Conservation (phyloP, 208 protist genomes). For the Acanthamoeba lenticulata region DNA sequence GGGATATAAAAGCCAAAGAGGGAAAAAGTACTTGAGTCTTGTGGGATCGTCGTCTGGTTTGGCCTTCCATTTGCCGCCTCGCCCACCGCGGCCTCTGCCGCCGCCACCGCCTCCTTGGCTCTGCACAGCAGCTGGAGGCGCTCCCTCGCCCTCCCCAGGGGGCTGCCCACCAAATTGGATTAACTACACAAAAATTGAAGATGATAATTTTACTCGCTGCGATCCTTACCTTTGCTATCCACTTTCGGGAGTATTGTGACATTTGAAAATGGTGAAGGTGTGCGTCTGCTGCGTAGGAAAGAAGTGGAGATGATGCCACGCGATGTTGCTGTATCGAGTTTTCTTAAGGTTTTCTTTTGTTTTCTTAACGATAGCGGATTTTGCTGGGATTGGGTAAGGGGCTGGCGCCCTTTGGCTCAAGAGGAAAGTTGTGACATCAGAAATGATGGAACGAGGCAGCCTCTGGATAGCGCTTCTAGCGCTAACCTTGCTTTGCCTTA, state of each 20-base stretch:
- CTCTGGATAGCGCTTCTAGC: too few relatives aligned
- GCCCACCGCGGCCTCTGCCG: background rate
- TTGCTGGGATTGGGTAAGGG: too few relatives aligned
- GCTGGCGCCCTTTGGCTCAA: too few relatives aligned
- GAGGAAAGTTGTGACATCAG: too few relatives aligned
- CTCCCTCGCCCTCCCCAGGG: background rate
- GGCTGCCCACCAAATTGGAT: background rate
- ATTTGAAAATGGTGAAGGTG: background rate
- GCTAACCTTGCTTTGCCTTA: too few relatives aligned
- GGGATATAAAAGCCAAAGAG: background rate
- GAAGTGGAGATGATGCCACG: too few relatives aligned
- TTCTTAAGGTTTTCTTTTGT: too few relatives aligned
- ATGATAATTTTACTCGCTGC: background rate
- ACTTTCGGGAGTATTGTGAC: background rate
- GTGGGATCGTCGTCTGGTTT: background rate
- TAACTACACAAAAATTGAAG: background rate
- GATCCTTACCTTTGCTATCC: background rate
- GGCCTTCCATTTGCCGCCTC: slow-evolving; percentile 3
- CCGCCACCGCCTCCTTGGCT: background rate
- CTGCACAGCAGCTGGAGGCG: background rate
- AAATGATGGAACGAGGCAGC: too few relatives aligned
- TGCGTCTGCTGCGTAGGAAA: background rate
- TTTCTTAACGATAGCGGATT: background rate
- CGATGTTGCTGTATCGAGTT: too few relatives aligned
- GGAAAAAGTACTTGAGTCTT: background rate